Percentiles rank a stretch among this genome's conserved stretches.
These are phyloP conservation scores for Ceratocystis eucalypticola DNA, from an alignment of 2,329 filamentous ascomycete species.

Conservation along the genomic window DNA sequence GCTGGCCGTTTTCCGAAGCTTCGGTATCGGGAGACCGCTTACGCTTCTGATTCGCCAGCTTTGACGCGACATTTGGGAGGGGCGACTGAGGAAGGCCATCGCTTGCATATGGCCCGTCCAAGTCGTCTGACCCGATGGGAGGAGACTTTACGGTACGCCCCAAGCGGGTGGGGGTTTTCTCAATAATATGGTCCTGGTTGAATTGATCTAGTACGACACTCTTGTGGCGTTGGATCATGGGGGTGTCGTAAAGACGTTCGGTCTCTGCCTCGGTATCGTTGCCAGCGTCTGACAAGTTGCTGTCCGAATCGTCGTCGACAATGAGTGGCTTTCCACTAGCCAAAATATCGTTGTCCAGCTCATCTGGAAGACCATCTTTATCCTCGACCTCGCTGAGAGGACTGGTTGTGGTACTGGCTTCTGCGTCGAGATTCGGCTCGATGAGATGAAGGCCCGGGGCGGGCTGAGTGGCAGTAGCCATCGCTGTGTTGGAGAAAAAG, in stretches of 20 bases:
- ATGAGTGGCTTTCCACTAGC: slow-evolving; percentile 26
- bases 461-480: slow-evolving; percentile 42
- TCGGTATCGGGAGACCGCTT: slow-evolving; percentile 37
- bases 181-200: slow-evolving; percentile 38
- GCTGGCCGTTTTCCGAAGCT: slow-evolving; percentile 34
- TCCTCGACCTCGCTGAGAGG: slow-evolving; percentile 88
- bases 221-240: slow-evolving; percentile 50
- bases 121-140: slow-evolving; percentile 2
- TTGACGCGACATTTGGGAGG: slow-evolving; percentile 16
- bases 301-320: slow-evolving; percentile 30
- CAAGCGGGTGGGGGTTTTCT: slow-evolving; percentile 51
- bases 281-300: slow-evolving; percentile 42
- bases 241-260: slow-evolving; percentile 82
- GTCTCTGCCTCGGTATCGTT: slow-evolving; percentile 81
- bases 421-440: slow-evolving; percentile 36
- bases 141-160: slow-evolving; percentile 9
- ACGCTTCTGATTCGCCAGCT: slow-evolving; percentile 33
- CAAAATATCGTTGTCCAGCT: slow-evolving; percentile 45
- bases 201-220: slow-evolving; percentile 47
- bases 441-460: slow-evolving; percentile 37
- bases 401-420: slow-evolving; percentile 67
- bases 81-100: slow-evolving; percentile 14
- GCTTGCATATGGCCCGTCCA: slow-evolving; percentile 18
- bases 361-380: slow-evolving; percentile 56
- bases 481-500: slow-evolving; percentile 24